Evolutionary conservation across 176 grass and related monocot genomes (phyloP).

Genomic region (Urochloa ruziziensis): DNA sequence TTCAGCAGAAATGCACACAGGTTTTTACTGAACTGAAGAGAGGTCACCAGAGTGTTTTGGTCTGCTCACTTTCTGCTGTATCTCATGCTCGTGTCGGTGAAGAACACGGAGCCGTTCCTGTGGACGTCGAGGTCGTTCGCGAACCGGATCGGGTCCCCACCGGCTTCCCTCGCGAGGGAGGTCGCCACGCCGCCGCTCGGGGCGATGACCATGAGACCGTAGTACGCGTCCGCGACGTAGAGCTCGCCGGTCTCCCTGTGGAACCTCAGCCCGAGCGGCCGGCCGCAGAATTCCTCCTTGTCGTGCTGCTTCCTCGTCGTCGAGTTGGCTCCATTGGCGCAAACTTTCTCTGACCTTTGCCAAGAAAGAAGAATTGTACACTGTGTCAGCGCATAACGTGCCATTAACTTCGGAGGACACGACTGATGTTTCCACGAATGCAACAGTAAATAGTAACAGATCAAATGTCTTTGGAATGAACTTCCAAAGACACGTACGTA

Average conservation of each 20-base stretch:
- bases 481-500: conserved; percentile 29
- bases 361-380: neutral
- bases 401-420: neutral
- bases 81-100: conserved; percentile 91
- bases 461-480: neutral
- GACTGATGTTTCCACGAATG: neutral
- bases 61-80: conserved; percentile 64
- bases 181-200: conserved; percentile 58
- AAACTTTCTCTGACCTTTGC: conserved; percentile 63
- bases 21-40: neutral
- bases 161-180: conserved; percentile 47
- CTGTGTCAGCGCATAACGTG: neutral
- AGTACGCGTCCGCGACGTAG: conserved; percentile 81
- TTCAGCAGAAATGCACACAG: neutral
- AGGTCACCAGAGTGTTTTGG: neutral
- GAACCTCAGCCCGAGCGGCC: conserved; percentile 86
- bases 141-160: conserved; percentile 62
- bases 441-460: neutral
- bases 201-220: conserved; percentile 69
- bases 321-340: conserved; percentile 59
- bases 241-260: conserved; percentile 63
- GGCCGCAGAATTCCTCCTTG: conserved; percentile 66
- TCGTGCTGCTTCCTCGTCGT: conserved; percentile 65
- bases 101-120: conserved; percentile 78
- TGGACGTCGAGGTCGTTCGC: conserved; percentile 93